These are phyloP conservation scores for Dimocarpus longan DNA, from an alignment of 345 rosid species.

Conservation along the genomic window DNA sequence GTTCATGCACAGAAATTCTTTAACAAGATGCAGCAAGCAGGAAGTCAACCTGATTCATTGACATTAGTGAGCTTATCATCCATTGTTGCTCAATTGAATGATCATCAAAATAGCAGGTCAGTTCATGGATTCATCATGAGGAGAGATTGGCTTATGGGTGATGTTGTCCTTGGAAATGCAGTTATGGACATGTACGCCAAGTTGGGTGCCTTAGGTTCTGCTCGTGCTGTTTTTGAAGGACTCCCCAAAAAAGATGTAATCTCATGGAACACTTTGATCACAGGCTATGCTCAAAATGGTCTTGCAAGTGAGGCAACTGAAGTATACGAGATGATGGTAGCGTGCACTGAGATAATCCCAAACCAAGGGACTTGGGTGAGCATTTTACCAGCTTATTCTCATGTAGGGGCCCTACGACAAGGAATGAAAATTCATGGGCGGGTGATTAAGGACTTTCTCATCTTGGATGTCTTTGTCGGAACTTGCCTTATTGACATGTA, in stretches of 20 bases:
- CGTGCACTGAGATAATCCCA: constrained; percentile 36
- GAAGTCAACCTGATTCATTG: constrained; percentile 46
- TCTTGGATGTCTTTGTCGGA: constrained; percentile 45
- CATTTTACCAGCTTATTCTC: constrained; percentile 58
- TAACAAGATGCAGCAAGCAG: constrained; percentile 38
- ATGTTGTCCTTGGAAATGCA: constrained; percentile 46
- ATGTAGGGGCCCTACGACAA: constrained; percentile 54
- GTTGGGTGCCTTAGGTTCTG: constrained; percentile 43
- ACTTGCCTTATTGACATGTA: constrained; percentile 64
- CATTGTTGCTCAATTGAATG: constrained; percentile 46
- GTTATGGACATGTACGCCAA: constrained; percentile 62
- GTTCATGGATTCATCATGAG: constrained; percentile 47
- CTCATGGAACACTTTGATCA: constrained; percentile 58
- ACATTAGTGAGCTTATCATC: constrained; percentile 57
- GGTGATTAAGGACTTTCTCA: constrained; percentile 42
- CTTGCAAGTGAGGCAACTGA: constrained; percentile 61
- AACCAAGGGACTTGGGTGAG: constrained; percentile 66
- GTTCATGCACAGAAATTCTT: constrained; percentile 35
- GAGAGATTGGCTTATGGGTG: constrained; percentile 44
- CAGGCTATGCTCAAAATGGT: constrained; percentile 62
- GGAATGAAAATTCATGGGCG: constrained; percentile 55
- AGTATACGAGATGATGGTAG: constrained; percentile 43
- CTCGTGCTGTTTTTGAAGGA: constrained; percentile 43
- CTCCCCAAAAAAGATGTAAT: constrained; percentile 50
- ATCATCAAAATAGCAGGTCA: constrained; percentile 32